Percentiles rank a stretch among this genome's conserved stretches.
phyloP scores from a whole-genome alignment of 495 filamentous ascomycete genomes.

The Hyphodiscus hymeniophilus region DNA sequence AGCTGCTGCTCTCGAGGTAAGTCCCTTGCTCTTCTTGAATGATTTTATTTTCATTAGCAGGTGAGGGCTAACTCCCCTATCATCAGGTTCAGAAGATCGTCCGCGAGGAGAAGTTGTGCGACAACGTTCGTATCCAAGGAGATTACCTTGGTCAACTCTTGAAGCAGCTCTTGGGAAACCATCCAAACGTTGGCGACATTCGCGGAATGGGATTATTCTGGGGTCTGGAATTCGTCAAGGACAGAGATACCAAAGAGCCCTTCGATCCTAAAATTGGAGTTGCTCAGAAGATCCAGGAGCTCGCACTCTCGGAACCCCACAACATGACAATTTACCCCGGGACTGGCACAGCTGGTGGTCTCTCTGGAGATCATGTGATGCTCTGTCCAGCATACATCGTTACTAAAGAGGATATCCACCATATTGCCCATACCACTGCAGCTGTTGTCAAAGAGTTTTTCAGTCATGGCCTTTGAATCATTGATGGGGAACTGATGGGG shows the following conservation, averaged over 20 bases:
- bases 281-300: conserved; percentile 43
- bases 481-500: too few relatives aligned
- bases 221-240: conserved; percentile 46
- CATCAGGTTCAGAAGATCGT: conserved; percentile 56
- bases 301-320: conserved; percentile 40
- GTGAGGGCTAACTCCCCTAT: too few relatives aligned
- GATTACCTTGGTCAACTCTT: conserved; percentile 38
- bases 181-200: conserved; percentile 56
- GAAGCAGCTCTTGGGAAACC: conserved; percentile 30
- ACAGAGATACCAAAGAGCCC: conserved; percentile 37
- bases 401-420: conserved; percentile 51
- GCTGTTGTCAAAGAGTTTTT: conserved; percentile 19
- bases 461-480: background rate
- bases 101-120: conserved; percentile 41
- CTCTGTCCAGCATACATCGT: conserved; percentile 70
- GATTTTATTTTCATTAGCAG: too few relatives aligned
- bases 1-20: conserved; percentile 50
- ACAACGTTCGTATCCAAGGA: conserved; percentile 45
- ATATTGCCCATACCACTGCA: conserved; percentile 42
- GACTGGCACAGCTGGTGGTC: conserved; percentile 57
- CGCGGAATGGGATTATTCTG: conserved; percentile 57
- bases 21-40: too few relatives aligned
- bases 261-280: conserved; percentile 37
- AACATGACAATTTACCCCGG: conserved; percentile 64
- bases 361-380: conserved; percentile 65